Conservation (phyloP, 129 eudicot genomes). For the Dittrichia graveolens region DNA sequence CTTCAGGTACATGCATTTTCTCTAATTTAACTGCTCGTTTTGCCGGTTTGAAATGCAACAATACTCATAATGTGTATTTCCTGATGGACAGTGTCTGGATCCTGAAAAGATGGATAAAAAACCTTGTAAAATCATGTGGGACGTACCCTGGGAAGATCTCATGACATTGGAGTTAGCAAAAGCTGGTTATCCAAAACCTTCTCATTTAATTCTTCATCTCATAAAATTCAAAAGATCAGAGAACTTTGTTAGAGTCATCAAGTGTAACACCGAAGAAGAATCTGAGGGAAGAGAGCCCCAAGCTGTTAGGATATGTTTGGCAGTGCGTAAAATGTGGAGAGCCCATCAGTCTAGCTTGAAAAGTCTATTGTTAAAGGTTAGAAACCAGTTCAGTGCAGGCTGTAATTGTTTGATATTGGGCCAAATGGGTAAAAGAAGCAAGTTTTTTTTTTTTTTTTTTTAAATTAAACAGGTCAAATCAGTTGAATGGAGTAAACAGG, state of each 20-base stretch:
- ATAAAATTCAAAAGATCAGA: conserved; percentile 65
- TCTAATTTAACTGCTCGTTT: neutral
- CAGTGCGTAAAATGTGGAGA: conserved; percentile 86
- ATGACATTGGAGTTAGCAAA: conserved; percentile 85
- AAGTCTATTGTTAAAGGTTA: conserved; percentile 60
- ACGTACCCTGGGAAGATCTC: conserved; percentile 93
- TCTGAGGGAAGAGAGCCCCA: conserved; percentile 65
- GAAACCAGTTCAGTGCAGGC: neutral
- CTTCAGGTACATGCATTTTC: conserved; percentile 60
- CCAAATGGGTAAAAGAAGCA: neutral
- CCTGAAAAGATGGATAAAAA: conserved; percentile 79
- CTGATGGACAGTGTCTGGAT: conserved; percentile 58
- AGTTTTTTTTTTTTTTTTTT: neutral
- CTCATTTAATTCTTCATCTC: conserved; percentile 87
- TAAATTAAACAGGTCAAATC: neutral
- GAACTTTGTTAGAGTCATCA: conserved; percentile 76
- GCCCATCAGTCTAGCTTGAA: conserved; percentile 56
- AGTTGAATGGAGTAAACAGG: no score
- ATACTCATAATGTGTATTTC: conserved; percentile 12
- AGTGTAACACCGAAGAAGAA: conserved; percentile 73
- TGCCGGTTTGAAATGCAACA: conserved; percentile 11
- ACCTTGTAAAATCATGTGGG: conserved; percentile 99
- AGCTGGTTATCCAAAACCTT: conserved; percentile 70
- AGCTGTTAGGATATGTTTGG: conserved; percentile 77
- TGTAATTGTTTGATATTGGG: neutral